Conservation (phyloP, 148 eudicot genomes). For the Linanthus parryae region DNA sequence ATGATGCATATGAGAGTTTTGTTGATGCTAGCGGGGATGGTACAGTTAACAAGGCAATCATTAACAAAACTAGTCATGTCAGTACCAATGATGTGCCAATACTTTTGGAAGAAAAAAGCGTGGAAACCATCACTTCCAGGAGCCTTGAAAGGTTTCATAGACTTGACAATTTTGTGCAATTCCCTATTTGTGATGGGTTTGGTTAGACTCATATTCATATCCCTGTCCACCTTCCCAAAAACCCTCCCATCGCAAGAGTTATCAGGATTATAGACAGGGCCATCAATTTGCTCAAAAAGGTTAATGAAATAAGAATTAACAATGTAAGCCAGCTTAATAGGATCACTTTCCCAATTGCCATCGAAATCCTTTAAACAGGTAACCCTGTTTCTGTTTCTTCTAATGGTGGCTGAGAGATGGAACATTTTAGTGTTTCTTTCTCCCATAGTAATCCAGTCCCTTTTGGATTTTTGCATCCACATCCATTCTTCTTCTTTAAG, state of each 20-base stretch:
- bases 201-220: no score
- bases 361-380: background rate
- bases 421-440: constrained; percentile 5
- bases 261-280: background rate
- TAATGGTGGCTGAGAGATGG: background rate
- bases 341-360: background rate
- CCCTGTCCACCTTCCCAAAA: background rate
- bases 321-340: background rate
- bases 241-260: background rate
- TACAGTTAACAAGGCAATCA: background rate
- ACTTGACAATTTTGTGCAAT: background rate
- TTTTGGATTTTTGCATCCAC: constrained; percentile 5
- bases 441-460: background rate
- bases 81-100: background rate
- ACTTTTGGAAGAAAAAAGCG: background rate
- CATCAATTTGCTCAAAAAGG: background rate
- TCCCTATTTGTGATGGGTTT: background rate
- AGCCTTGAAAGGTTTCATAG: background rate
- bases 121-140: background rate
- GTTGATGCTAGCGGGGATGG: background rate
- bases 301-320: background rate
- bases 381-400: background rate
- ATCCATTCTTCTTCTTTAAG: background rate
- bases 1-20: background rate
- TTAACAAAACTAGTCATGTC: background rate